A percentile compares a stretch with the other conserved stretches of the same genome.
Conservation (phyloP, 2,329 filamentous ascomycete genomes). For the Penicillium sp. region DNA sequence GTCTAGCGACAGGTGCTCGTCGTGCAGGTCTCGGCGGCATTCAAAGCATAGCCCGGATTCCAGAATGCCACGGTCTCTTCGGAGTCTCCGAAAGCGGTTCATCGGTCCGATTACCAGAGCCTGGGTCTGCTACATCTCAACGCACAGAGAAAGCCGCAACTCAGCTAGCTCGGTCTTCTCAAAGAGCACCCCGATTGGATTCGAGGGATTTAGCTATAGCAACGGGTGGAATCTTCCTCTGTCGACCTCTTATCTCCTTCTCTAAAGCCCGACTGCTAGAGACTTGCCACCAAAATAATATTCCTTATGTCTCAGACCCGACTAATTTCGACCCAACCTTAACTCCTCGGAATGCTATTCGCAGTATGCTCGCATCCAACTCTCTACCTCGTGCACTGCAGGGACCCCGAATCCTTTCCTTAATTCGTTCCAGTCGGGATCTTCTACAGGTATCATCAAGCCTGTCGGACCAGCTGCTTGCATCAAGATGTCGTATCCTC, state of each 20-base stretch:
- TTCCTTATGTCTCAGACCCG: constrained; percentile 79
- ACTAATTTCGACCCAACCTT: constrained; percentile 78
- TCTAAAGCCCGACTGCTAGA: constrained; percentile 65
- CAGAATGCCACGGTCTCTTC: constrained; percentile 76
- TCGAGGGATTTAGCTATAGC: constrained; percentile 21
- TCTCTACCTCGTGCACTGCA: constrained; percentile 69
- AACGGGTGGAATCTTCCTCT: constrained; percentile 37
- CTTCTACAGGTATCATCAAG: constrained; percentile 49
- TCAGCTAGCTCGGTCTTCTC: neutral
- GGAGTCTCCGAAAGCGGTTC: constrained; percentile 68
- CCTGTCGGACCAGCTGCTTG: constrained; percentile 57
- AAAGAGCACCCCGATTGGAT: neutral
- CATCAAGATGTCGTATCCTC: constrained; percentile 27
- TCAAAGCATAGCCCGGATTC: constrained; percentile 65
- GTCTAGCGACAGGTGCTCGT: constrained; percentile 66
- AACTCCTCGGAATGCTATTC: constrained; percentile 78
- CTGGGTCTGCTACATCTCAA: neutral
- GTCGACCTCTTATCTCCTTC: constrained; percentile 47
- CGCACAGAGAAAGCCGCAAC: neutral
- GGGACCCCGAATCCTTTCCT: constrained; percentile 61
- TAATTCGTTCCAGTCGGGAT: constrained; percentile 56
- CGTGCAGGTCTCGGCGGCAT: constrained; percentile 75
- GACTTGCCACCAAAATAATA: constrained; percentile 66
- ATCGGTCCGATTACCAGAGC: constrained; percentile 32
- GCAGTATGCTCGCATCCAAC: constrained; percentile 62